Evolutionary conservation across 1,139 yeast genomes (phyloP), one percentile per base, ranked within the genome.

Genomic region (Zygoascus sp.): DNA sequence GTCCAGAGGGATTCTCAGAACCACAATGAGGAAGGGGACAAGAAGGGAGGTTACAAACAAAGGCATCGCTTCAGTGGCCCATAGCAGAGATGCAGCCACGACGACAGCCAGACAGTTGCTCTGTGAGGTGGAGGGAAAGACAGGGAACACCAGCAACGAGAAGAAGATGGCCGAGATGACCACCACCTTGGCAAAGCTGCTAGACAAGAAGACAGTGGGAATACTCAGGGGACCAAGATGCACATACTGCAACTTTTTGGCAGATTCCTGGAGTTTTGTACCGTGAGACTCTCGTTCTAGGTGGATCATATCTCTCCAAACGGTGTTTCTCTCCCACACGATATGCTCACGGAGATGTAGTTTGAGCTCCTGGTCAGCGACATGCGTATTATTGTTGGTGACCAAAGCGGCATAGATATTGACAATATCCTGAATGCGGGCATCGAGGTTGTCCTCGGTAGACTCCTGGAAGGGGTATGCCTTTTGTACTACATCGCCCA

Each of bases 21-120:
- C 68, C 2, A 90, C 95, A 38, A 84, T 77, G 47, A 90, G 69
- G 42, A 90, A 71, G 4, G 97, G 97, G 10, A 90, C 80, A 46
- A 88, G 64, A 61, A 90, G 66, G 1, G 96, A 80, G 6, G 97
- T 90, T 13, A 83, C 86, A 64, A 85, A 89, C 42, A 90, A 70
- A 8, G 97, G 97, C 54, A 90, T 76, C 0, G 96, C 83, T 62
- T 90, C 97, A 2, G 95, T 81, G 1, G 97, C 97, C 97, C 97
- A 90, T 35, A 88, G 69, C 57, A 88, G 65, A 0, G 97, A 92
- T 8, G 89, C 77, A 45, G 84, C 79, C 7, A 83, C 79, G 50
- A 90, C 76, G 9, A 90, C 75, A 1, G 97, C 96, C 62, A 90
- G 74, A 67, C 96, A 86, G 58, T 89, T 79, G 60, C 80, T 82